These are phyloP conservation scores for Plasmodium gallinaceum DNA, from an alignment of 169 alveolate species.

Conservation along the genomic window DNA sequence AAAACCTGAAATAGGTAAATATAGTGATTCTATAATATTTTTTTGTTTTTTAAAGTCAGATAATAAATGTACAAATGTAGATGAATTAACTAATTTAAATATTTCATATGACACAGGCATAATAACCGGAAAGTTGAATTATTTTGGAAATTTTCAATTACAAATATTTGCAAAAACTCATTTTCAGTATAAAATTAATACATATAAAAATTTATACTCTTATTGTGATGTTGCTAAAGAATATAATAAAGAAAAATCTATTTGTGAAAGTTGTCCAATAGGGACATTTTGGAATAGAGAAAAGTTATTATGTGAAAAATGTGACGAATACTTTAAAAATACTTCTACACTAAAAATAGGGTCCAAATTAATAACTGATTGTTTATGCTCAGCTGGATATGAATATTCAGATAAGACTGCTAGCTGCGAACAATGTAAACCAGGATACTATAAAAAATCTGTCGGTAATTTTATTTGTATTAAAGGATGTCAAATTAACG, in stretches of 20 bases:
- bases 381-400: conserved; percentile 82
- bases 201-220: conserved; percentile 54
- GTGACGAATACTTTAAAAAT: conserved; percentile 66
- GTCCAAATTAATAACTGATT: conserved; percentile 66
- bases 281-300: conserved; percentile 67
- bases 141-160: conserved; percentile 58
- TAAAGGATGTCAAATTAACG: conserved; percentile 69
- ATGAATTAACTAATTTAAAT: conserved; percentile 54
- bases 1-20: conserved; percentile 52
- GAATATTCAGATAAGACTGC: conserved; percentile 60
- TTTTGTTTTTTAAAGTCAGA: conserved; percentile 65
- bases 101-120: conserved; percentile 51
- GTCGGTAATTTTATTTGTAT: conserved; percentile 79
- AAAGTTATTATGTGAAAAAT: conserved; percentile 65
- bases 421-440: conserved; percentile 81
- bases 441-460: conserved; percentile 75
- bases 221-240: conserved; percentile 59
- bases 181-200: conserved; percentile 59
- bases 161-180: conserved; percentile 75
- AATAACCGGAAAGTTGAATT: conserved; percentile 66
- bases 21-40: conserved; percentile 43
- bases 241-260: conserved; percentile 20
- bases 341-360: conserved; percentile 81
- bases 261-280: conserved; percentile 63
- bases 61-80: conserved; percentile 57